Base-by-base conservation (phyloP, 2,329 filamentous ascomycete genomes). In the Pseudogymnoascus sp. region DNA sequence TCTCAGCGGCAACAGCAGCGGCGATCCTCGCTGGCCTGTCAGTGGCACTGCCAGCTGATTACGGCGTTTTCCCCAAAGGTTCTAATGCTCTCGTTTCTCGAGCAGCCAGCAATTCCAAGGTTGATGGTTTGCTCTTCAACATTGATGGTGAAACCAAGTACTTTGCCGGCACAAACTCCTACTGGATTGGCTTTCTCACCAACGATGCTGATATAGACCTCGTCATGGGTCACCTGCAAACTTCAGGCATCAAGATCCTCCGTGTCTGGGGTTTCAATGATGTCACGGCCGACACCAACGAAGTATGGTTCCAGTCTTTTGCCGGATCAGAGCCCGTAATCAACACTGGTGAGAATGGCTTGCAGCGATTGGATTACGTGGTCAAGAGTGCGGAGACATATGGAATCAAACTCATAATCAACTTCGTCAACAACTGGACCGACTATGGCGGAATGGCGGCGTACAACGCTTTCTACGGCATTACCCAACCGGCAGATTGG, bases 381-480 rank as follows among this genome's bases (percentile, higher is more conserved):
- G 84, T 89, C 60, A 70, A 77, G 38, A 75, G 80, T 0, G 85
- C 85, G 4, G 83, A 86, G 70, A 75, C 76, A 60, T 76, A 81
- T 60, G 81, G 80, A 3, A 76, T 88, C 66, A 85, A 86, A 70
- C 74, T 88, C 4, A 85, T 88, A 63, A 80, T 86, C 68, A 81
- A 83, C 66, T 83, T 87, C 43, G 82, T 88, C 61, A 89, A 89
- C 73, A 83, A 88, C 73, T 89, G 85, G 85, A 76, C 76, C 50
- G 86, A 89, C 68, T 88, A 86, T 43, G 85, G 85, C 28, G 84
- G 85, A 57, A 86, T 87, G 73, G 75, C 76, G 9, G 80, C 81
- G 1, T 87, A 86, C 66, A 77, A 78, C 47, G 74, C 71, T 9
- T 80, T 79, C 9, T 86, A 81, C 61, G 83, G 81, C 38, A 79